These are phyloP conservation scores for Metschnikowia matae DNA, from an alignment of 805 yeast genomes.

Conservation along the genomic window DNA sequence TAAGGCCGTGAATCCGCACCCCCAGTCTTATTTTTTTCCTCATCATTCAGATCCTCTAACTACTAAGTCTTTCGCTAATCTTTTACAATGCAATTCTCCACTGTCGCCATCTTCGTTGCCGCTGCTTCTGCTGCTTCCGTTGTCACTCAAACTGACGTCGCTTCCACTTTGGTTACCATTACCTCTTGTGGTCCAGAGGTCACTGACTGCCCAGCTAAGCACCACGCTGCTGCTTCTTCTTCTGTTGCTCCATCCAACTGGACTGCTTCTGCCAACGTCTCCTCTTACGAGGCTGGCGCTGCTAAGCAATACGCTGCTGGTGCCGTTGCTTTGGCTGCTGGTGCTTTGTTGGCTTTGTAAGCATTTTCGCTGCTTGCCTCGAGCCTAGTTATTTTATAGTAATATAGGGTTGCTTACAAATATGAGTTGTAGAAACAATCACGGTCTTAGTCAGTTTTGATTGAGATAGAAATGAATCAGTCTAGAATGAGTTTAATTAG, in stretches of 20 bases:
- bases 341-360: slow-evolving; percentile 44
- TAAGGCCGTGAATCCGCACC: slow-evolving; percentile 11
- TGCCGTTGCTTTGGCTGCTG: slow-evolving; percentile 45
- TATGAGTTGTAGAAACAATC: neutral
- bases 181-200: slow-evolving; percentile 43
- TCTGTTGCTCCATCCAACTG: slow-evolving; percentile 15
- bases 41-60: slow-evolving; percentile 27
- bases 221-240: slow-evolving; percentile 2
- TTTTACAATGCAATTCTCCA: slow-evolving; percentile 44
- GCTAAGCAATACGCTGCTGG: slow-evolving; percentile 37
- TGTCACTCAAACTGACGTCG: slow-evolving; percentile 22
- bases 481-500: too few species aligned
- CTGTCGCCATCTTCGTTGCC: slow-evolving; percentile 32
- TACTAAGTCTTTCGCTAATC: slow-evolving; percentile 17
- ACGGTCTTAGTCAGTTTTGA: too few species aligned
- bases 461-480: too few species aligned
- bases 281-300: slow-evolving; percentile 33
- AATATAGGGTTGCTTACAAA: neutral
- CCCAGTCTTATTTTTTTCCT: slow-evolving; percentile 12
- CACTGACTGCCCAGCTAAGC: slow-evolving; percentile 46
- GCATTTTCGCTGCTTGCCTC: neutral
- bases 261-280: slow-evolving; percentile 28
- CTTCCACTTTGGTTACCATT: slow-evolving; percentile 43
- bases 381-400: slow-evolving; percentile 2
- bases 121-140: slow-evolving; percentile 33